Percentiles rank a stretch among this genome's conserved stretches.
Conservation (phyloP, 371 early-diverging fungal genomes). For the Dichotomocladium elegans region DNA sequence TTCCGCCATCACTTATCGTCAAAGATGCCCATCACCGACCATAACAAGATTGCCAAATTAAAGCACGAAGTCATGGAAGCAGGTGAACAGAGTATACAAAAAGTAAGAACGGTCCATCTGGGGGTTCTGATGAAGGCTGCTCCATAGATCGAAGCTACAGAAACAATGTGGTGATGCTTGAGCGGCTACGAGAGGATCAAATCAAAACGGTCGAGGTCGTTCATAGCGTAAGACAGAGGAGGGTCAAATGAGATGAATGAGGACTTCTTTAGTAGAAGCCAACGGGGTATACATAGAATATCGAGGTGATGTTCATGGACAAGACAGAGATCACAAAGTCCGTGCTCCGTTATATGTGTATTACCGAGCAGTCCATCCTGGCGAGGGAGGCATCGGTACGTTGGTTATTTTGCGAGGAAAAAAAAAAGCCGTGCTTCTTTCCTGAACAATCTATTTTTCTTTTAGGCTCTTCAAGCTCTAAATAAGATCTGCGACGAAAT, state of each 20-base stretch:
- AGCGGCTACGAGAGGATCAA: slow-evolving; percentile 6
- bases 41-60: background rate
- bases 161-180: slow-evolving; percentile 6
- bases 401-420: too few relatives aligned
- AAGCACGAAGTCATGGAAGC: background rate
- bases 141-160: slow-evolving; percentile 6
- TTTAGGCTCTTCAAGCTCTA: too few relatives aligned
- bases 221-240: too few relatives aligned
- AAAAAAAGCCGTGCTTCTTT: too few relatives aligned
- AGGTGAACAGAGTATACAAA: background rate
- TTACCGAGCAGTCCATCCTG: slow-evolving; percentile 6
- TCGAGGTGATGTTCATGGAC: slow-evolving; percentile 10
- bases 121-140: too few relatives aligned
- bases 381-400: slow-evolving; percentile 7
- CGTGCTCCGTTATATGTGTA: slow-evolving; percentile 6
- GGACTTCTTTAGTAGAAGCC: too few relatives aligned
- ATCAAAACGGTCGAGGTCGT: slow-evolving; percentile 5
- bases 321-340: slow-evolving; percentile 11
- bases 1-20: background rate
- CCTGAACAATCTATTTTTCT: too few relatives aligned
- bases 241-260: too few relatives aligned
- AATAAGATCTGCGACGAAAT: too few relatives aligned
- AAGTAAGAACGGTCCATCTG: too few relatives aligned
- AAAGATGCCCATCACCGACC: background rate
- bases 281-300: slow-evolving; percentile 4